Base-by-base conservation (phyloP, 345 rosid genomes). In the Populus alba region DNA sequence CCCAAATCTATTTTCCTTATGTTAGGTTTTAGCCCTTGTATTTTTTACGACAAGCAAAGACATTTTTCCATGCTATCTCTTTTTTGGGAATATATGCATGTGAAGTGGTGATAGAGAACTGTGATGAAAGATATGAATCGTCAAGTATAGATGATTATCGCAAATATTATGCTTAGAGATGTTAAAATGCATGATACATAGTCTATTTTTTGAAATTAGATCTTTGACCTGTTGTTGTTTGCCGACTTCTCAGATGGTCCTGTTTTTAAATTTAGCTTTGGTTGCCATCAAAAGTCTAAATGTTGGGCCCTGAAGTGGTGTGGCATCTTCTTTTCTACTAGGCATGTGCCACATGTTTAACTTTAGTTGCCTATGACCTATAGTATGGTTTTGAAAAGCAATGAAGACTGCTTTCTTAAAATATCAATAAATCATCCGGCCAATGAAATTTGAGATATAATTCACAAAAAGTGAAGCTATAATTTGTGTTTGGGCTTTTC, bases 291-390 rank as follows among this genome's bases (percentile, higher is more conserved):
- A 72, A 71, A 72, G 76, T n/a, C 70, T 43, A 66, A 69, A 68
- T 68, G 10, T 66, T 63, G 76, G 77, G n/a, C 55, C 73, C 68
- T 38, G 8, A 62, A 38, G 22, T 47, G 51, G 51, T 47, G 22
- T 71, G 81, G 66, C 70, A 71, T 82, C 76, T 82, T 59, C 79
- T 78, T 74, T 74, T 75, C 59, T 73, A 70, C 73, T 66, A 70
- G 66, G 85, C 81, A 91, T 41, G 45, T 41, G 45, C 45, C 35
- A 11, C 63, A 63, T 71, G 71, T 45, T 71, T 49, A 51, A 49
- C 76, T 78, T 78, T 78, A 65, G 66, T 78, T 78, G 71, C 39
- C 23, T 10, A 49, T 65, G 72, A 47, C 81, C 22, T 18, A 33
- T 23, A 53, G 63, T 55, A 41, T 4, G 6, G 37, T 55, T 55